Evolutionary conservation across 805 yeast species (phyloP).

Genomic region (Naumovozyma baii): DNA sequence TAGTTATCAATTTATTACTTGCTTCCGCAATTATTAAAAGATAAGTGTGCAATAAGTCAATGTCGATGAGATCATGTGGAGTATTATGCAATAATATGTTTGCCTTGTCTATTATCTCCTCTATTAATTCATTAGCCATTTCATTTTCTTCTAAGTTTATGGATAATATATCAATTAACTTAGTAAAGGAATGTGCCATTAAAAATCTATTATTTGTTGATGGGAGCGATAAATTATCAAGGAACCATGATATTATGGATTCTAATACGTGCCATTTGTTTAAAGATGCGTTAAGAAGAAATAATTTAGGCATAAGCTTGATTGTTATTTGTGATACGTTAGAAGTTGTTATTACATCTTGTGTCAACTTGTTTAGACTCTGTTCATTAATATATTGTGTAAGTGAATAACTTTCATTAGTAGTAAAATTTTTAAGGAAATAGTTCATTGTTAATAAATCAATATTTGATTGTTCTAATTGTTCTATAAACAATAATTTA

Average conservation of each 20-base stretch:
- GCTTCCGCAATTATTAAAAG: slow-evolving; percentile 31
- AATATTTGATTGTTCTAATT: neutral
- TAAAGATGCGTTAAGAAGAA: slow-evolving; percentile 13
- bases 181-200: slow-evolving; percentile 56
- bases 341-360: too few relatives aligned
- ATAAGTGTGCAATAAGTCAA: slow-evolving; percentile 27
- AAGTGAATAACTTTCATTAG: too few relatives aligned
- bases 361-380: neutral
- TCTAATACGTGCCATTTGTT: slow-evolving; percentile 36
- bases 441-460: slow-evolving; percentile 14
- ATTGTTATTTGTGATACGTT: too few relatives aligned
- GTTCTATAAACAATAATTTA: slow-evolving; percentile 9
- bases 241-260: slow-evolving; percentile 39
- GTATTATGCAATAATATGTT: slow-evolving; percentile 4
- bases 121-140: slow-evolving; percentile 18
- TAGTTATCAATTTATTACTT: slow-evolving; percentile 14
- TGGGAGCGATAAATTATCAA: slow-evolving; percentile 35
- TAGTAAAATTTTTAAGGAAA: slow-evolving; percentile 7
- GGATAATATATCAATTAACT: slow-evolving; percentile 30
- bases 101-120: slow-evolving; percentile 24
- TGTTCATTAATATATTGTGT: neutral
- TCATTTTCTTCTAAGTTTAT: slow-evolving; percentile 14
- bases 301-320: slow-evolving; percentile 21
- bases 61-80: slow-evolving; percentile 18
- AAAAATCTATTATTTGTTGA: slow-evolving; percentile 54